Conservation (phyloP, 2,329 filamentous ascomycete genomes). For the Neofusicoccum ribis region DNA sequence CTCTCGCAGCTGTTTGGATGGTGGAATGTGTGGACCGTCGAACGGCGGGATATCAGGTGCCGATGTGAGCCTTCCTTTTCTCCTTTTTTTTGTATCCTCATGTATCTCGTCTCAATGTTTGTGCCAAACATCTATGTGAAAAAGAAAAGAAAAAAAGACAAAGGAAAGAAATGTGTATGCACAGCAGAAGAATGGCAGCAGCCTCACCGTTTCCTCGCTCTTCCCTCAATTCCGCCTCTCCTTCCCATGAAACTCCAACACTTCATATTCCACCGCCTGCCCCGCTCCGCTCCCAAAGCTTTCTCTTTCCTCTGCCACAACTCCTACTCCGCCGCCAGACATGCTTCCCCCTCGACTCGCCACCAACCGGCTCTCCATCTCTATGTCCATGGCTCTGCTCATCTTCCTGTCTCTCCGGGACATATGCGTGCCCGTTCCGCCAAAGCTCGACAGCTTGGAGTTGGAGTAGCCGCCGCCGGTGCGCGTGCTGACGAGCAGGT, state of each 20-base stretch:
- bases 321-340: not conserved
- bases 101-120: too few species aligned
- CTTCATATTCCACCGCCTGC: not conserved
- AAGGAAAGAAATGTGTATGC: not conserved
- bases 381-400: not conserved
- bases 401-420: not conserved
- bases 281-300: not conserved
- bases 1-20: too few species aligned
- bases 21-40: too few species aligned
- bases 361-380: constrained; percentile 8
- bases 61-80: too few species aligned
- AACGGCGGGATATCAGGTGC: too few species aligned
- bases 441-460: not conserved
- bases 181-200: too few species aligned
- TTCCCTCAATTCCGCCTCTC: not conserved
- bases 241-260: not conserved
- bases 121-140: not conserved
- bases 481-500: not conserved
- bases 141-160: not conserved
- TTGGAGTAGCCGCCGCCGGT: not conserved
- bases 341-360: not conserved
- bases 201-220: too few species aligned
- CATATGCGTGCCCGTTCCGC: not conserved
- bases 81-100: too few species aligned
- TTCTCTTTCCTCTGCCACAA: not conserved